Evolutionary conservation across 228 moss, liverwort and hornwort species (phyloP), one percentile per base, ranked within the genome.

Genomic region (Sphagnum fallax): DNA sequence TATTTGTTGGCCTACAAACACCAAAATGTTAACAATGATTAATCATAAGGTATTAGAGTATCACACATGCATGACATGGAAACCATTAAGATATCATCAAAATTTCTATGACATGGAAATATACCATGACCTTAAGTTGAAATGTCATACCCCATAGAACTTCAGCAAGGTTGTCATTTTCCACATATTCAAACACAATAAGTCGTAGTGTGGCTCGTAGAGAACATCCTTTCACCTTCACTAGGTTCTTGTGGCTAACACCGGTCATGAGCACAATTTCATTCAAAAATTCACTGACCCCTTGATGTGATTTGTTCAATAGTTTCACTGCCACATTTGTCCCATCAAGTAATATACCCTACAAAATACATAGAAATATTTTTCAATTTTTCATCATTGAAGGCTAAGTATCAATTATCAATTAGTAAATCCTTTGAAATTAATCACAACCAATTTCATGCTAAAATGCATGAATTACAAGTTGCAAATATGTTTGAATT

Each of bases 181-280:
- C 66, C 66, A 52, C 50, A 51, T 52, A 66, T 51, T 66, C 66
- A n/a, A 50, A 66, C 15, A 66, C 66, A 50, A 66, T 14, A 10
- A 66, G 12, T 13, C 16, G 15, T 66, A 52, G 66, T n/a, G 50
- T 49, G 13, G 6, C 52, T 6, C 66, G 49, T 5, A 66, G 7
- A 66, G 50, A 66, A 66, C n/a, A 66, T 6, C 66, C 66, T 51
- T 66, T 66, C 6, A 66, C 14, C 7, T 51, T 66, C 2, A 66
- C 51, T 52, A 66, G 52, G 50, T 66, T 49, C 50, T 52, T 50
- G 51, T 66, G 66, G 4, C 48, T 52, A n/a, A 66, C 16, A n/a
- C 52, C 52, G 0, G 52, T 50, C 6, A 66, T 66, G 52, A 66
- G 49, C 6, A 52, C 52, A 0, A 66, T 52, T 15, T 66, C 66